phyloP scores from a whole-genome alignment of 1,284 basidiomycete genomes.

The Cystobasidium slooffiae region DNA sequence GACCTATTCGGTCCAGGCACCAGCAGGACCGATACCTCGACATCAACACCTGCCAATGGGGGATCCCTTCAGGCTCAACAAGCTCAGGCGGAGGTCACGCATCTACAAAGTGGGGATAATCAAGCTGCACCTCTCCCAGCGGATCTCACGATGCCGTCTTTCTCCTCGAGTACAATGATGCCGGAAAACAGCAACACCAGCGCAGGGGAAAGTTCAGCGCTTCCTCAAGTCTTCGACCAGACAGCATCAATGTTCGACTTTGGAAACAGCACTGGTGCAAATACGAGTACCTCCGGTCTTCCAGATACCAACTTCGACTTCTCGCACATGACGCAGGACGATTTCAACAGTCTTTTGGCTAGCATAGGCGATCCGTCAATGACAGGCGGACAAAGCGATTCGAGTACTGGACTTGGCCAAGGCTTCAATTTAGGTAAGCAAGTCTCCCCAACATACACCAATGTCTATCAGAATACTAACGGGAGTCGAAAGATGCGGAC shows the following conservation, averaged over 20 bases:
- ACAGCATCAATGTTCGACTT: conserved; percentile 11
- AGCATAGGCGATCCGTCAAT: conserved; percentile 7
- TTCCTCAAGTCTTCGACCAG: not conserved
- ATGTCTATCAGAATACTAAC: not conserved
- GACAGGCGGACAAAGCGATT: not conserved
- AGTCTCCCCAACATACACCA: not conserved
- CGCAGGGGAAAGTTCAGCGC: not conserved
- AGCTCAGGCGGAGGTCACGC: not conserved
- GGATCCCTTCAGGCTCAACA: not conserved
- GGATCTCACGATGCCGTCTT: too few relatives aligned
- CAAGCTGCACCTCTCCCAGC: too few relatives aligned
- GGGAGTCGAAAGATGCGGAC: not conserved
- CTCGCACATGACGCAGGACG: conserved; percentile 34
- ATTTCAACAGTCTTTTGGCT: conserved; percentile 28
- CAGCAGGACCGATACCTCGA: conserved; percentile 7
- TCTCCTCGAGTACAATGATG: too few relatives aligned
- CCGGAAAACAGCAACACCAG: too few relatives aligned
- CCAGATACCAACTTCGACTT: conserved; percentile 27
- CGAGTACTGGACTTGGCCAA: not conserved
- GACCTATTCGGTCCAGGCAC: conserved; percentile 40
- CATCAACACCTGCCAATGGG: conserved; percentile 11
- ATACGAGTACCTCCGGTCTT: not conserved
- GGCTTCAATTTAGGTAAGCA: conserved; percentile 11
- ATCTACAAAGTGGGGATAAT: too few relatives aligned
- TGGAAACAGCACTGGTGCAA: not conserved